Percentiles rank a stretch among this genome's conserved stretches.
Conservation (phyloP, 768 basidiomycete genomes). For the Boletus vermiculosoides region DNA sequence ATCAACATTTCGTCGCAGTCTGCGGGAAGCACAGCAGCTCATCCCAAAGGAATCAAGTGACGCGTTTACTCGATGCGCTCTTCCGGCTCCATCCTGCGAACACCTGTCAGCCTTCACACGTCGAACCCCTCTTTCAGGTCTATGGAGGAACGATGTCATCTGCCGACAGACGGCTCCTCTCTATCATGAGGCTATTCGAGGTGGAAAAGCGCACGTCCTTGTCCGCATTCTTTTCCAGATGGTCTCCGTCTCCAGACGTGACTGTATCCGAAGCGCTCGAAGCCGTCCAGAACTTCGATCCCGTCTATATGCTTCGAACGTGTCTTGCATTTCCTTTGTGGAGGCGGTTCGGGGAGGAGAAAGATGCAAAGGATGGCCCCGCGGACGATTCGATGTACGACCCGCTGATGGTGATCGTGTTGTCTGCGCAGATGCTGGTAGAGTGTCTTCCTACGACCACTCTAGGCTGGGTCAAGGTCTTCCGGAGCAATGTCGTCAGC, state of each 20-base stretch:
- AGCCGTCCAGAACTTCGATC: slow-evolving; percentile 68
- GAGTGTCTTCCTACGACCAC: slow-evolving; percentile 57
- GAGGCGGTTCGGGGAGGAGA: slow-evolving; percentile 48
- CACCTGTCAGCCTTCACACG: slow-evolving; percentile 81
- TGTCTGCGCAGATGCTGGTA: slow-evolving; percentile 65
- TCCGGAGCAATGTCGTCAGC: slow-evolving; percentile 76
- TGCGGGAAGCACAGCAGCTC: slow-evolving; percentile 30
- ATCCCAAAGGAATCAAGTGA: slow-evolving; percentile 44
- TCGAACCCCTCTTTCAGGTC: slow-evolving; percentile 71
- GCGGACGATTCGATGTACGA: slow-evolving; percentile 63
- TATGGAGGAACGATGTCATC: slow-evolving; percentile 73
- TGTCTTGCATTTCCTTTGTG: slow-evolving; percentile 69
- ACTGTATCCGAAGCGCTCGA: slow-evolving; percentile 54
- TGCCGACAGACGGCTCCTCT: slow-evolving; percentile 65
- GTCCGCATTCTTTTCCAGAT: slow-evolving; percentile 58
- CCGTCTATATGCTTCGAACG: slow-evolving; percentile 64
- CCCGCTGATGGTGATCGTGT: slow-evolving; percentile 68
- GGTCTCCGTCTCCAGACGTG: slow-evolving; percentile 53
- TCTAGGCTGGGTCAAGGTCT: slow-evolving; percentile 78
- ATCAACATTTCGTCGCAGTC: slow-evolving; percentile 56
- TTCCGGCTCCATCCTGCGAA: slow-evolving; percentile 78
- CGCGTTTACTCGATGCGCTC: slow-evolving; percentile 58
- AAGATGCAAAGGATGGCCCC: slow-evolving; percentile 15
- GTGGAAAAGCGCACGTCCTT: slow-evolving; percentile 62
- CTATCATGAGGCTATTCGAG: slow-evolving; percentile 80